phyloP scores from a whole-genome alignment of 2,329 filamentous ascomycete genomes.

The Paecilomyces variotii region DNA sequence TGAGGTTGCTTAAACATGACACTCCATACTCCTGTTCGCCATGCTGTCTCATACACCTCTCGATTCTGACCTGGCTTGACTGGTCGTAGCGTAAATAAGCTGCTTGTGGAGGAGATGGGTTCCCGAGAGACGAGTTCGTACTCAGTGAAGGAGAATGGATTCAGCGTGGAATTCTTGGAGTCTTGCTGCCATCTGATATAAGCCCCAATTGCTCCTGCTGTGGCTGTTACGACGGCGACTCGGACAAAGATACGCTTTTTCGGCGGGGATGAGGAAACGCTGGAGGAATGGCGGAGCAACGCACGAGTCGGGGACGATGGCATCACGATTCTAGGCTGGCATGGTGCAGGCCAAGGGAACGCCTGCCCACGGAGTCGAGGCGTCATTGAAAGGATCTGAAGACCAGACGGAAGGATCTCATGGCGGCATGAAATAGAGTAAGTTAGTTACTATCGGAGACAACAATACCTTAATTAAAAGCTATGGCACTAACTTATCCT shows the following conservation, averaged over 20 bases:
- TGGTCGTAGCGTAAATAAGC: slow-evolving; percentile 38
- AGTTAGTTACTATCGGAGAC: not conserved
- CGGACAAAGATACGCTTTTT: slow-evolving; percentile 26
- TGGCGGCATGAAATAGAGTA: not conserved
- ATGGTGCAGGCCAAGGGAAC: slow-evolving; percentile 11
- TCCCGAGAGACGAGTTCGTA: slow-evolving; percentile 36
- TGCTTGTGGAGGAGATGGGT: slow-evolving; percentile 39
- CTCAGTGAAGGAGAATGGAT: slow-evolving; percentile 31
- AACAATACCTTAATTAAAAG: not conserved
- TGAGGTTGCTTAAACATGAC: slow-evolving; percentile 93
- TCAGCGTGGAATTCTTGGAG: slow-evolving; percentile 20
- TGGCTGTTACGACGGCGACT: slow-evolving; percentile 23
- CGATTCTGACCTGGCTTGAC: slow-evolving; percentile 22
- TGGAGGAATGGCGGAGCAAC: slow-evolving; percentile 15
- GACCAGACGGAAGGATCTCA: not conserved
- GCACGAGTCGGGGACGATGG: slow-evolving; percentile 6
- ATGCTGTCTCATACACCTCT: slow-evolving; percentile 39
- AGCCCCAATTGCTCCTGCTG: slow-evolving; percentile 29
- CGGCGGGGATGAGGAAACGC: slow-evolving; percentile 13
- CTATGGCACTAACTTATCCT: not conserved
- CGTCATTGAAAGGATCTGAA: slow-evolving; percentile 10
- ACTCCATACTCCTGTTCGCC: slow-evolving; percentile 67
- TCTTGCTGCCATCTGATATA: slow-evolving; percentile 25
- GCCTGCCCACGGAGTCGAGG: slow-evolving; percentile 7
- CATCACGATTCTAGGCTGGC: slow-evolving; percentile 7